Percentiles rank a stretch among this genome's conserved stretches.
Conservation (phyloP, 2,329 filamentous ascomycete species). For the Colletotrichum phormii region DNA sequence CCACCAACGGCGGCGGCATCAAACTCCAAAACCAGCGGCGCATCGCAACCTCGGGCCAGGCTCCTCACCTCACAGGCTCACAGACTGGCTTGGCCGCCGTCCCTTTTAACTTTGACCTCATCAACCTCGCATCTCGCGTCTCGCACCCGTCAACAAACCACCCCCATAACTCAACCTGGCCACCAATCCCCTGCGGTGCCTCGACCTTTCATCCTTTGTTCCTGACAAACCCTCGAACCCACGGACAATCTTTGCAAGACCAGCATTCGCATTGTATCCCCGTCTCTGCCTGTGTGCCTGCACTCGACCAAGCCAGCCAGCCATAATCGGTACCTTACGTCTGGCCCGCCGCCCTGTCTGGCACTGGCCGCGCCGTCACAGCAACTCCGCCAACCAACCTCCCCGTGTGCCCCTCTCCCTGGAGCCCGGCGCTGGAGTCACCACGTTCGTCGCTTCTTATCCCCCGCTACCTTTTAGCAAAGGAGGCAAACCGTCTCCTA, state of each 20-base stretch:
- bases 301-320: conserved; percentile 12
- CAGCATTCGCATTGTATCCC: neutral
- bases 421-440: neutral
- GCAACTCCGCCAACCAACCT: conserved; percentile 27
- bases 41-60: conserved; percentile 16
- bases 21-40: too few relatives aligned
- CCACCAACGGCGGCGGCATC: neutral
- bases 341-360: conserved; percentile 10
- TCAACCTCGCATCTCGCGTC: neutral
- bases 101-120: conserved; percentile 28
- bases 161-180: conserved; percentile 3
- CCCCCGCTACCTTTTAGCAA: neutral
- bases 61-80: neutral
- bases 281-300: neutral
- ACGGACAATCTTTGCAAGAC: conserved; percentile 12
- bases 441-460: conserved; percentile 19
- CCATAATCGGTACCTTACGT: conserved; percentile 34
- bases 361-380: conserved; percentile 13
- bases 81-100: conserved; percentile 12
- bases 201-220: conserved; percentile 28
- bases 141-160: conserved; percentile 7
- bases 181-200: conserved; percentile 21
- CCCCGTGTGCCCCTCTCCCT: neutral
- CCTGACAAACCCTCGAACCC: conserved; percentile 23
- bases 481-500: neutral